Base-by-base conservation (phyloP, 257 asterid species). In the Solanum etuberosum region DNA sequence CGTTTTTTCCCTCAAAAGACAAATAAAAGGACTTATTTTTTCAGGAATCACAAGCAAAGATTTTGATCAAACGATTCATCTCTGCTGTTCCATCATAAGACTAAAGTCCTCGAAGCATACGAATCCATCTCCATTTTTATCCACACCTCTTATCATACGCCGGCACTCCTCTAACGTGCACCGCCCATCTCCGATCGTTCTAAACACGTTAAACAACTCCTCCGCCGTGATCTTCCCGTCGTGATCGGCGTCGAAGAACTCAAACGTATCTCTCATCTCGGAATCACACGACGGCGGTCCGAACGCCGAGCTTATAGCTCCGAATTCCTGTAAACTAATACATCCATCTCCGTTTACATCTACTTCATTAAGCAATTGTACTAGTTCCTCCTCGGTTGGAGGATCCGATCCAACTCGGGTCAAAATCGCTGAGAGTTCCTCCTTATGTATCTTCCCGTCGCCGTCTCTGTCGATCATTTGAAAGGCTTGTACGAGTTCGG, bases 301-400 rank as follows among this genome's bases (percentile, higher is more conserved):
- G 73, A 93, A 91, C 1, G 92, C 95, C 84, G 92, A 86, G 48
- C 94, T 90, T 74, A 93, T 89, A 16, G 90, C 92, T 83, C 87
- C 86, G 86, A 93, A 93, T 68, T 92, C 95, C 90, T 93, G 91
- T 88, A 92, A 59, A 70, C 91, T 90, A 16, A 93, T 90, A 81
- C 91, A 87, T 1, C 95, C 94, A 86, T 92, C 93, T 21, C 93
- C 92, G 38, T 93, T 91, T 25, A 48, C 57, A 14, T 93, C 94
- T 43, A 92, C 91, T 80, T 90, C 92, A 73, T 40, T 85, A 90
- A 93, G 27, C 89, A 93, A 89, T 88, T 57, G 14, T 4, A 85
- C 32, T 72, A 93, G 86, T 83, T 93, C 95, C 90, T 92, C 93
- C 84, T 85, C 68, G 84, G 90, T 88, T 25, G 90, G 91, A 20